phyloP scores from a whole-genome alignment of 768 basidiomycete genomes.

The Russula emetica region DNA sequence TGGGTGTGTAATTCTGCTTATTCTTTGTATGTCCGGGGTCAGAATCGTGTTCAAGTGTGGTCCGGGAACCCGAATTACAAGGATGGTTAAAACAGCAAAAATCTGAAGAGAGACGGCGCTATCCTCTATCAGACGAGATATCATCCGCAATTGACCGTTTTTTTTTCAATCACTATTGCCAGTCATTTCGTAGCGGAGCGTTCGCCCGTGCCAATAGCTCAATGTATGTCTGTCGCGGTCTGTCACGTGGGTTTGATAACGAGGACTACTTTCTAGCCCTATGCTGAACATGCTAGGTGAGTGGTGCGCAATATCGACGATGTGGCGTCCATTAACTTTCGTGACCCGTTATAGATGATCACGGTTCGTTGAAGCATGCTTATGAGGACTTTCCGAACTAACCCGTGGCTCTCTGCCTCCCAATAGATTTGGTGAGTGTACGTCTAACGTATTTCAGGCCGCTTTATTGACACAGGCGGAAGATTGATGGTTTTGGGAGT shows the following conservation, averaged over 20 bases:
- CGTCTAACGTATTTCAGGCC: neutral
- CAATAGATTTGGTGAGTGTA: slow-evolving; percentile 19
- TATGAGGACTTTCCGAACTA: neutral
- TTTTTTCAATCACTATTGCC: slow-evolving; percentile 90
- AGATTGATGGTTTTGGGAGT: slow-evolving; percentile 83
- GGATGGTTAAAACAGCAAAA: slow-evolving; percentile 73
- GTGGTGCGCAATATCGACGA: slow-evolving; percentile 27
- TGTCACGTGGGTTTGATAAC: neutral
- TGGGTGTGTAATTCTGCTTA: slow-evolving; percentile 41
- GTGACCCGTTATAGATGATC: slow-evolving; percentile 57
- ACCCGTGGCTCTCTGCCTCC: neutral
- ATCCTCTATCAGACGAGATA: slow-evolving; percentile 68
- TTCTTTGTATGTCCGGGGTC: neutral
- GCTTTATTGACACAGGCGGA: slow-evolving; percentile 6
- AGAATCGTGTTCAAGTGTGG: slow-evolving; percentile 45
- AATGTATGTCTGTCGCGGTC: slow-evolving; percentile 54
- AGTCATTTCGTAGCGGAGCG: slow-evolving; percentile 78
- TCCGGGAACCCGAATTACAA: slow-evolving; percentile 84
- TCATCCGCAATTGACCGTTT: slow-evolving; percentile 74
- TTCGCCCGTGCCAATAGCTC: slow-evolving; percentile 88
- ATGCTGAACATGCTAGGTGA: slow-evolving; percentile 85
- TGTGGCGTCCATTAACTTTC: slow-evolving; percentile 6
- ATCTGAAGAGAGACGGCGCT: slow-evolving; percentile 54
- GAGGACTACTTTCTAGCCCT: slow-evolving; percentile 44
- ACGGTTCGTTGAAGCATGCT: slow-evolving; percentile 49